These are phyloP conservation scores for Aureobasidium pullulans DNA, from an alignment of 2,329 filamentous ascomycete genomes.

Conservation along the genomic window DNA sequence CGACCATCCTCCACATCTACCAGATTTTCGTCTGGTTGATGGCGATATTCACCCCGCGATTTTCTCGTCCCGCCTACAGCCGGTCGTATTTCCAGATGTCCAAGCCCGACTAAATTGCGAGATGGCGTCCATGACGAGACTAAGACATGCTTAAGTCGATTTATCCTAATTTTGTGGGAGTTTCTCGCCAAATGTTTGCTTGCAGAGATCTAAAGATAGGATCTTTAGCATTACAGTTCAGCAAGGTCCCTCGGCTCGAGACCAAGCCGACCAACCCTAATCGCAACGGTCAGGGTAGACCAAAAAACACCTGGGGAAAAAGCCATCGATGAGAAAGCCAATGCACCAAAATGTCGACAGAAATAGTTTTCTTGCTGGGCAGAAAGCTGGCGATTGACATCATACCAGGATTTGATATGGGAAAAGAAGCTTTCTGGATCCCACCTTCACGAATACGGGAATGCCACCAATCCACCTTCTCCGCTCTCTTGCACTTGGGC, in stretches of 20 bases:
- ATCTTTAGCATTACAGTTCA: background rate
- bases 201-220: constrained; percentile 4
- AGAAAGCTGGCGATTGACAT: background rate
- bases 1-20: background rate
- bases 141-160: background rate
- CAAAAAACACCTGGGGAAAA: background rate
- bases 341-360: background rate
- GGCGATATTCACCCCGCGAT: background rate
- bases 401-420: background rate
- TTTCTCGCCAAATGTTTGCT: background rate
- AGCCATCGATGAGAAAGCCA: background rate
- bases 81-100: constrained; percentile 2
- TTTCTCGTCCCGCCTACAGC: background rate
- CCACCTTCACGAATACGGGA: constrained; percentile 4
- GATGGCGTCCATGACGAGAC: background rate
- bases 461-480: background rate
- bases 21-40: background rate
- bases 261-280: background rate
- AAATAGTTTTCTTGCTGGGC: background rate
- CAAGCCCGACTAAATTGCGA: background rate
- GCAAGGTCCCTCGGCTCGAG: background rate
- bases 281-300: background rate
- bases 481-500: background rate
- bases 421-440: background rate
- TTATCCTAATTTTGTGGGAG: background rate